phyloP scores from a whole-genome alignment of 2,329 filamentous ascomycete genomes.

The Beauveria sp. region DNA sequence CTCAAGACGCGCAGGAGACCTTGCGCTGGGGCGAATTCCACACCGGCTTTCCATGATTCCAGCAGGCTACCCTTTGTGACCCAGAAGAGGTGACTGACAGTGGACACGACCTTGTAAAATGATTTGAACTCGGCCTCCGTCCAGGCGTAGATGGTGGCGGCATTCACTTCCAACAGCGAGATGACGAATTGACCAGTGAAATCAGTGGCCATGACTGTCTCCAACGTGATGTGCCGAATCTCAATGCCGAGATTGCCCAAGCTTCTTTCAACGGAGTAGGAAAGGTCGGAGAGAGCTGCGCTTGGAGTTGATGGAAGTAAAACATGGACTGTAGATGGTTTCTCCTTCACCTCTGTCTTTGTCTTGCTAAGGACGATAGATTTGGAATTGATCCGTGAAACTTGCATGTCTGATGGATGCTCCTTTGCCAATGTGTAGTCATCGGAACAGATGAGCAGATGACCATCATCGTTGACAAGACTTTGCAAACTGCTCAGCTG shows the following conservation, averaged over 20 bases:
- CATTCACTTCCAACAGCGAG: constrained; percentile 13
- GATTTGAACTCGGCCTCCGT: constrained; percentile 1
- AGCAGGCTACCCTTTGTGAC: constrained; percentile 11
- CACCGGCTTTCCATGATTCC: constrained; percentile 4
- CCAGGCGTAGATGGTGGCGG: constrained; percentile 12
- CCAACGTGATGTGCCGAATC: neutral
- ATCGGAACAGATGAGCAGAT: neutral
- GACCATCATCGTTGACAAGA: neutral
- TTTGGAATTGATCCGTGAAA: neutral
- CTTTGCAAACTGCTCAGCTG: neutral
- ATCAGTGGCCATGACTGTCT: neutral
- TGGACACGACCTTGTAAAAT: constrained; percentile 13
- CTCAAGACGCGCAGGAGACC: constrained; percentile 14
- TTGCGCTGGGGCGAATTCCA: constrained; percentile 13
- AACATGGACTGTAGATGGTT: neutral
- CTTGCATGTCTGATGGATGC: neutral
- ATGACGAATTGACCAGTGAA: constrained; percentile 10
- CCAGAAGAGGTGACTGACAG: constrained; percentile 14
- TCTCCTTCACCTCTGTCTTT: neutral
- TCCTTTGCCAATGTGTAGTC: neutral
- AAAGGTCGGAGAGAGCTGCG: neutral
- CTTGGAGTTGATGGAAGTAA: neutral
- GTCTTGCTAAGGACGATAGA: neutral
- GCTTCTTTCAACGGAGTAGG: neutral
- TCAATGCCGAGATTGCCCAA: neutral